Percentiles rank a stretch among this genome's conserved stretches.
Evolutionary conservation across 169 alveolate genomes (phyloP).

Genomic region (Plasmodium falciparum): DNA sequence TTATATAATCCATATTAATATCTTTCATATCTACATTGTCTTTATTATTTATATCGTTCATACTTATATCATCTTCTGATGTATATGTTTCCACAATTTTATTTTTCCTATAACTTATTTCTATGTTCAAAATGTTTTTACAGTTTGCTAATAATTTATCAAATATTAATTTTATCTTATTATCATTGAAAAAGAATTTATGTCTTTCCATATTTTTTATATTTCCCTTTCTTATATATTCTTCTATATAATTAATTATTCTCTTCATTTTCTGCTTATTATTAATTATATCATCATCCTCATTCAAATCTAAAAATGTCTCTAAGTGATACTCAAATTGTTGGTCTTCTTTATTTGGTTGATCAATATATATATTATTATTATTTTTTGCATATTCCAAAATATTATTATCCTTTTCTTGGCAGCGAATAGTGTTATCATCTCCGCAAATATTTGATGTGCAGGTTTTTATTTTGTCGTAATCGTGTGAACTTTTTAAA

Average conservation of each 20-base stretch:
- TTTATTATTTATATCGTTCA: background rate
- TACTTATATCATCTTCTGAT: background rate
- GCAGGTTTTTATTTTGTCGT: too few species aligned
- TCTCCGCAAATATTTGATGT: too few species aligned
- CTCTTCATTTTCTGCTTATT: slow-evolving; percentile 52
- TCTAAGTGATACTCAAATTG: slow-evolving; percentile 22
- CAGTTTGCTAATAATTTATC: slow-evolving; percentile 34
- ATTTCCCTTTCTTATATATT: slow-evolving; percentile 24
- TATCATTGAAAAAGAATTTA: background rate
- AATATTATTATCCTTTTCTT: too few species aligned
- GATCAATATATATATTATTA: too few species aligned
- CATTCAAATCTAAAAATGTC: slow-evolving; percentile 17
- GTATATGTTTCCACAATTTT: background rate
- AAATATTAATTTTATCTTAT: slow-evolving; percentile 14
- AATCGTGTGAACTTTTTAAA: too few species aligned
- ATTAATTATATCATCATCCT: slow-evolving; percentile 39
- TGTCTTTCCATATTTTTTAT: slow-evolving; percentile 28
- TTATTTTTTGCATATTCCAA: too few species aligned
- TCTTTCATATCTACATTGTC: background rate
- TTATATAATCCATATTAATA: background rate
- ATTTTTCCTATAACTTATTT: slow-evolving; percentile 42
- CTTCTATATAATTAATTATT: slow-evolving; percentile 31
- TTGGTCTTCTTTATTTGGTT: background rate
- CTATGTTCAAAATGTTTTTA: slow-evolving; percentile 25
- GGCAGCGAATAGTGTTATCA: too few species aligned